phyloP scores from a whole-genome alignment of 75 land plant species.

The Pinus tabuliformis region DNA sequence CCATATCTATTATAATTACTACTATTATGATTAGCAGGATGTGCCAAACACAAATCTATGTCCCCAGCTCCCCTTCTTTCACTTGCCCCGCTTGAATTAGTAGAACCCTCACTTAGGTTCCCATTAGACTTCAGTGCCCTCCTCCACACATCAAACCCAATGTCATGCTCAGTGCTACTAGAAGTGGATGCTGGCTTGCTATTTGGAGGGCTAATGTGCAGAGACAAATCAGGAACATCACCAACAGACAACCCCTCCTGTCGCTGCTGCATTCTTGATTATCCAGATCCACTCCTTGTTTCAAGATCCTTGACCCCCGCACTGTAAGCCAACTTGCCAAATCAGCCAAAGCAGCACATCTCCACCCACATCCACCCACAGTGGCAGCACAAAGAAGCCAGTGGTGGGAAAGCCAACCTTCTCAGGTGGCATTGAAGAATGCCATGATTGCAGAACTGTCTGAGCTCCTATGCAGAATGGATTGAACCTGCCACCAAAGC shows the following conservation, averaged over 20 bases:
- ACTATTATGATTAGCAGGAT: background rate
- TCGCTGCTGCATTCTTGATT: background rate
- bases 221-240: conserved; percentile 42
- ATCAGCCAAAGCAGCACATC: too few relatives aligned
- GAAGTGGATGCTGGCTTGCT: conserved; percentile 7
- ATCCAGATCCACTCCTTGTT: background rate
- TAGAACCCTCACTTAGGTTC: conserved; percentile 10
- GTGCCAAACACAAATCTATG: background rate
- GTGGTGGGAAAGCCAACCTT: background rate
- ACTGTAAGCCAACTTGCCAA: background rate
- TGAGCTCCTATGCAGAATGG: too few relatives aligned
- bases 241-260: background rate
- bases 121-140: background rate
- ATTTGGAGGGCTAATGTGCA: conserved; percentile 64
- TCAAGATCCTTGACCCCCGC: background rate
- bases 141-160: conserved; percentile 11
- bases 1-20: too few relatives aligned
- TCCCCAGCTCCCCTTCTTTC: background rate
- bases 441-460: too few relatives aligned
- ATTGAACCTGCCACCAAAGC: too few relatives aligned
- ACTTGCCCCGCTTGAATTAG: conserved; percentile 7
- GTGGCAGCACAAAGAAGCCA: background rate
- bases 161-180: conserved; percentile 11
- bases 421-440: background rate
- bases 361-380: too few relatives aligned